Conservation (phyloP, 805 yeast species). For the Ogataea allantospora region DNA sequence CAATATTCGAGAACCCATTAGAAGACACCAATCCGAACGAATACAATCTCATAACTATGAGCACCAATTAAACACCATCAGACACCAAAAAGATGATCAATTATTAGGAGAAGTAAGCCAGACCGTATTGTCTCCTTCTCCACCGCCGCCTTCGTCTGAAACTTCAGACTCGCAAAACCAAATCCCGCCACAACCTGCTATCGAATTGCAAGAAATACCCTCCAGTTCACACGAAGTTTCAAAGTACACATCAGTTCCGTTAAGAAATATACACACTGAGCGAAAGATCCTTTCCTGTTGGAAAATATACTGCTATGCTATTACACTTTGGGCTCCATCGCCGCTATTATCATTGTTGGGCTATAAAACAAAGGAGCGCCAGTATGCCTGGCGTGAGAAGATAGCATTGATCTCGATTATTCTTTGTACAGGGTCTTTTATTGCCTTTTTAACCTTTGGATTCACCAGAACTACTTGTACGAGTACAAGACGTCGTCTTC, state of each 20-base stretch:
- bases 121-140: neutral
- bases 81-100: neutral
- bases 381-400: slow-evolving; percentile 96
- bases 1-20: neutral
- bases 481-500: slow-evolving; percentile 45
- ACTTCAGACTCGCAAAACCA: neutral
- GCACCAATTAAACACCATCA: neutral
- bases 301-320: slow-evolving; percentile 72
- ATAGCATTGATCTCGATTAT: slow-evolving; percentile 81
- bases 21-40: slow-evolving; percentile 2
- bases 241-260: slow-evolving; percentile 24
- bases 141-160: neutral
- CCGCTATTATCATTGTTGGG: slow-evolving; percentile 72
- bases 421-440: slow-evolving; percentile 66
- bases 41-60: neutral
- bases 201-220: slow-evolving; percentile 1
- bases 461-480: slow-evolving; percentile 80
- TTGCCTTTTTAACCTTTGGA: slow-evolving; percentile 89
- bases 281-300: slow-evolving; percentile 46
- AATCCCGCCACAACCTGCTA: neutral
- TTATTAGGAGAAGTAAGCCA: neutral
- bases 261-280: slow-evolving; percentile 24
- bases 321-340: slow-evolving; percentile 93
- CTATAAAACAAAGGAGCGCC: slow-evolving; percentile 73
- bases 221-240: slow-evolving; percentile 29